phyloP scores from a whole-genome alignment of 306 rosid genomes.

The Acacia confusa region DNA sequence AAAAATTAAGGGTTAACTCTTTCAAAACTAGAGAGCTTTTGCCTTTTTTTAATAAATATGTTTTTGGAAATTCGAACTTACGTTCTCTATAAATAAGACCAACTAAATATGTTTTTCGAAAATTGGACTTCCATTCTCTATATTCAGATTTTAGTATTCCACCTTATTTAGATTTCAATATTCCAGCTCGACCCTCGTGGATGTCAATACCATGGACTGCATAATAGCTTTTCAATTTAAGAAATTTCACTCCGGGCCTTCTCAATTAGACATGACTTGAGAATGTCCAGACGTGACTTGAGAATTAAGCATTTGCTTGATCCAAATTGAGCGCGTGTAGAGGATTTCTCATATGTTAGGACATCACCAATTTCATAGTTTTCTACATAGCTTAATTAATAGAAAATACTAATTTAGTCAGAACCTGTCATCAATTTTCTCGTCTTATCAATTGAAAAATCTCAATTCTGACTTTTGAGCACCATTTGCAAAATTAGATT shows the following conservation, averaged over 20 bases:
- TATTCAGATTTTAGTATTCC: too few relatives aligned
- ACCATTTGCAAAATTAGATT: too few relatives aligned
- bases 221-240: background rate
- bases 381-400: background rate
- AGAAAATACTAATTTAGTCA: background rate
- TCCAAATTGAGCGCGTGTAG: background rate
- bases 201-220: too few relatives aligned
- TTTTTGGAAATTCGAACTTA: accelerated
- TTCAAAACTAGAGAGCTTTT: too few relatives aligned
- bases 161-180: background rate
- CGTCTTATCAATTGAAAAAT: background rate
- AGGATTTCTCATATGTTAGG: too few relatives aligned
- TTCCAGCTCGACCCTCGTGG: too few relatives aligned
- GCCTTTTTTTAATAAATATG: accelerated
- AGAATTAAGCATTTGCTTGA: background rate
- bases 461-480: too few relatives aligned
- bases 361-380: background rate
- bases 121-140: too few relatives aligned
- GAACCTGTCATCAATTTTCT: background rate
- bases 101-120: too few relatives aligned
- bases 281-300: background rate
- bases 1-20: too few relatives aligned
- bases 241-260: slow-evolving; percentile 25
- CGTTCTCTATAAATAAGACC: too few relatives aligned
- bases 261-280: background rate